Conservation (phyloP, 2,329 filamentous ascomycete genomes). For the Rhinocladiella mackenziei region DNA sequence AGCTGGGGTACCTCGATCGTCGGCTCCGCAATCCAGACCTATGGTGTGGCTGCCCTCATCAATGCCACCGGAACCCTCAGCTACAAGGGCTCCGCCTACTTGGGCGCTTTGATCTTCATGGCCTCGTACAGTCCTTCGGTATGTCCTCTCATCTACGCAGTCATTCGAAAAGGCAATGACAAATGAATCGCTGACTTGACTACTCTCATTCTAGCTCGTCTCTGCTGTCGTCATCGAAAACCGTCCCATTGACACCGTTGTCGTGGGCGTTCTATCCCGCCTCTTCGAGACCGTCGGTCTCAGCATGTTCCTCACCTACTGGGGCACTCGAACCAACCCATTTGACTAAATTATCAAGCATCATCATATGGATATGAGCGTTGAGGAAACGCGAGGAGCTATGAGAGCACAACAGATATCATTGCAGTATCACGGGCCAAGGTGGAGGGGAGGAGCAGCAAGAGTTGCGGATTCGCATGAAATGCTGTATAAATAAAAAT, state of each 20-base stretch:
- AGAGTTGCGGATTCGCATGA: no score
- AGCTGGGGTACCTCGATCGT: conserved; percentile 87
- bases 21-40: conserved; percentile 83
- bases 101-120: conserved; percentile 86
- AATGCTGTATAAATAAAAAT: no score
- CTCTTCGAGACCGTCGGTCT: conserved; percentile 90
- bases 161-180: no score
- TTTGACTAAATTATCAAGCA: conserved; percentile 62
- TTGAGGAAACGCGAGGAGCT: neutral
- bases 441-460: no score
- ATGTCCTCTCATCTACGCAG: conserved; percentile 55
- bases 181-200: neutral
- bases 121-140: conserved; percentile 72
- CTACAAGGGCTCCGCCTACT: conserved; percentile 96
- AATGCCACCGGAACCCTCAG: conserved; percentile 92
- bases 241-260: conserved; percentile 83
- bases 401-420: neutral
- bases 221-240: conserved; percentile 85
- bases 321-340: conserved; percentile 91
- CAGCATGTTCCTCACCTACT: conserved; percentile 90
- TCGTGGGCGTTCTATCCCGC: conserved; percentile 77
- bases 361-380: neutral
- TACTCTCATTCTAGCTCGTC: conserved; percentile 60
- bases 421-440: no score
- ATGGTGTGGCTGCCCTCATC: conserved; percentile 83